Percentiles rank a stretch among this genome's conserved stretches.
Evolutionary conservation across 73 alveolate species (phyloP).

Genomic region (Paramecium pentaurelia): DNA sequence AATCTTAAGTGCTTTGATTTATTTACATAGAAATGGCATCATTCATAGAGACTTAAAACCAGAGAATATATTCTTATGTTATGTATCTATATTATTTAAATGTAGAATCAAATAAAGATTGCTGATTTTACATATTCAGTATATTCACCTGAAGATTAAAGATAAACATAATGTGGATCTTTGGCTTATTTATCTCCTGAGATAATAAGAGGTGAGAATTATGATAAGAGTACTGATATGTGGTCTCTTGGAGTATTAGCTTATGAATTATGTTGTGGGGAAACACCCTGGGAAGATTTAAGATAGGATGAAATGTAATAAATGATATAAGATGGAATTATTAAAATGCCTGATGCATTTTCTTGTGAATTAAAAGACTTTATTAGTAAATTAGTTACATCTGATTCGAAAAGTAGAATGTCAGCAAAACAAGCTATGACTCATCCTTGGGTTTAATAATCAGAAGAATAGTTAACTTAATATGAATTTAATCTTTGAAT

Average conservation of each 20-base stretch:
- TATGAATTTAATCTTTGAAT: background rate
- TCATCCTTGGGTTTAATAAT: slow-evolving; percentile 15
- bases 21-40: slow-evolving; percentile 45
- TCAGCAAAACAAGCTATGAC: background rate
- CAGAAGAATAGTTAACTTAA: background rate
- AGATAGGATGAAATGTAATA: background rate
- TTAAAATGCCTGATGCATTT: background rate
- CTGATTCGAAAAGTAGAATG: slow-evolving; percentile 4
- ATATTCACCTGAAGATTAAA: background rate
- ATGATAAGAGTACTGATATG: slow-evolving; percentile 45
- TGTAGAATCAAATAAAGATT: slow-evolving; percentile 8
- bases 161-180: slow-evolving; percentile 61
- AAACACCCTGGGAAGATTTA: slow-evolving; percentile 15
- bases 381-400: background rate
- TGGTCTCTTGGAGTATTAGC: slow-evolving; percentile 63
- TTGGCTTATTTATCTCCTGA: slow-evolving; percentile 53
- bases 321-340: background rate
- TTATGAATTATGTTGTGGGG: slow-evolving; percentile 52
- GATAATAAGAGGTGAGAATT: slow-evolving; percentile 41
- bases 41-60: slow-evolving; percentile 59
- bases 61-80: slow-evolving; percentile 40
- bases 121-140: slow-evolving; percentile 52
- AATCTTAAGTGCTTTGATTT: background rate
- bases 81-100: background rate
- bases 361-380: slow-evolving; percentile 22